These are phyloP conservation scores for Gillenia trifoliata DNA, from an alignment of 306 rosid species.

Conservation along the genomic window DNA sequence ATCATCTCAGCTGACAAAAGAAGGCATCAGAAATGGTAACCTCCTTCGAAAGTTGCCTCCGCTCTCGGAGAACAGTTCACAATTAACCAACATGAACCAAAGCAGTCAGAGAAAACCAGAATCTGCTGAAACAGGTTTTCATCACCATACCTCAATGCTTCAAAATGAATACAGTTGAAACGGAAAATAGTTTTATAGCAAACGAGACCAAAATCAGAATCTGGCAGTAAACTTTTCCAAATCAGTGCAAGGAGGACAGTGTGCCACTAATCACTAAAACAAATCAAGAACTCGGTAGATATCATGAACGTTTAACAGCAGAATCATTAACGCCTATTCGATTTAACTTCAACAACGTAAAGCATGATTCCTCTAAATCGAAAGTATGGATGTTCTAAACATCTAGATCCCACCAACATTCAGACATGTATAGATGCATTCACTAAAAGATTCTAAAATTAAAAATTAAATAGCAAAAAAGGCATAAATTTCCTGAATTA, in stretches of 20 bases:
- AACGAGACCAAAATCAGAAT: not conserved
- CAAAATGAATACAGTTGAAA: not conserved
- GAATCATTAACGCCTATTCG: not conserved
- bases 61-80: not conserved
- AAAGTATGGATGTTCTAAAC: not conserved
- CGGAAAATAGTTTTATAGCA: not conserved
- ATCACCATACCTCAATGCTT: not conserved
- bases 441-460: not conserved
- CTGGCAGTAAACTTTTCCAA: not conserved
- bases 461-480: not conserved
- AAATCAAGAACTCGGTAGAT: not conserved
- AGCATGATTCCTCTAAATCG: not conserved
- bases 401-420: not conserved
- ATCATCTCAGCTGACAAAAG: not conserved
- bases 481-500: not conserved
- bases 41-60: not conserved
- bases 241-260: no score
- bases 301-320: not conserved
- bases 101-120: not conserved
- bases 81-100: not conserved
- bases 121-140: not conserved
- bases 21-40: no score
- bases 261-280: not conserved
- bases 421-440: not conserved
- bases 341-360: not conserved